A percentile compares a stretch with the other conserved stretches of the same genome.
These are phyloP conservation scores for Cephaloascus albidus DNA, from an alignment of 805 yeast genomes.

Conservation along the genomic window DNA sequence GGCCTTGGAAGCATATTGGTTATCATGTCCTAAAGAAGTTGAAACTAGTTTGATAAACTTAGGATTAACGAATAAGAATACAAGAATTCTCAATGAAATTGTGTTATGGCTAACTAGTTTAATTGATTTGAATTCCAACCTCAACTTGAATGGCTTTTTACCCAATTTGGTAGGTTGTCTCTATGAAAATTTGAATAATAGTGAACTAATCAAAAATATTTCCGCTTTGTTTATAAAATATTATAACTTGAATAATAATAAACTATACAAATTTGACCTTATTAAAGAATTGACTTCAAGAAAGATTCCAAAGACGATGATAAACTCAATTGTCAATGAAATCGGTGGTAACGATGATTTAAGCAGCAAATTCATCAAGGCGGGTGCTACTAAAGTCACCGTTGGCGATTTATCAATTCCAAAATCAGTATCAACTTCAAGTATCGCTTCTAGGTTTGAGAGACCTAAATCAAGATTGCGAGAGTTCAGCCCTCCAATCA, in stretches of 20 bases:
- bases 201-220: constrained; percentile 8
- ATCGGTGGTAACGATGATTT: constrained; percentile 4
- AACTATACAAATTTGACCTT: constrained; percentile 36
- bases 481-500: background rate
- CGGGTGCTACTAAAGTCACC: constrained; percentile 16
- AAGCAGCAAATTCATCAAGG: constrained; percentile 10
- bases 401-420: constrained; percentile 2
- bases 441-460: background rate
- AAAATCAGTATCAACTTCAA: background rate
- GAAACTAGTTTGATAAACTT: constrained; percentile 32
- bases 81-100: constrained; percentile 29
- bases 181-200: constrained; percentile 2
- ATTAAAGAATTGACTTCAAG: constrained; percentile 26
- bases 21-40: constrained; percentile 37
- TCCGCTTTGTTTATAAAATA: constrained; percentile 14
- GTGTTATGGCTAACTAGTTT: constrained; percentile 35
- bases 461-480: background rate
- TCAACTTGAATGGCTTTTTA: constrained; percentile 18
- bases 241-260: constrained; percentile 19
- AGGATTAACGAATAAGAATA: constrained; percentile 30
- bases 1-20: constrained; percentile 47
- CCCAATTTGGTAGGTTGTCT: constrained; percentile 14
- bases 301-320: constrained; percentile 14
- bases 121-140: constrained; percentile 22
- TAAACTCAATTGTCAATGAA: constrained; percentile 3